phyloP scores from a whole-genome alignment of 352 stramenopile species.

The Phytophthora sp. region DNA sequence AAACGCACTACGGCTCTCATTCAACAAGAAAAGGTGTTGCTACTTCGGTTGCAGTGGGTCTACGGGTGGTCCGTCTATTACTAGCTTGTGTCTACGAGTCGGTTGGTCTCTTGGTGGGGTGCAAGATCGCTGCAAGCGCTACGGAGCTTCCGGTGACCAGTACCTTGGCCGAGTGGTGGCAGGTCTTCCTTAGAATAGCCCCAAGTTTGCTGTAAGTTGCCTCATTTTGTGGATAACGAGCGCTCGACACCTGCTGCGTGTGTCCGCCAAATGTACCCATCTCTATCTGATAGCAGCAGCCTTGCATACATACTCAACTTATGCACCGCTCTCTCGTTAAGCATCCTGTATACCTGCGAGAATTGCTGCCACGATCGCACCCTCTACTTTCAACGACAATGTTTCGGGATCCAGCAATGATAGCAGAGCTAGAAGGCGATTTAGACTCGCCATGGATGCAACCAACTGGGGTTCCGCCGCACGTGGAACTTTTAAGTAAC shows the following conservation, averaged over 20 bases:
- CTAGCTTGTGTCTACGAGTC: neutral
- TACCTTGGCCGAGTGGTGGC: neutral
- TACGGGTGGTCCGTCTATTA: neutral
- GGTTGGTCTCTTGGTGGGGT: neutral
- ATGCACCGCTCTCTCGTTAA: slow-evolving; percentile 9
- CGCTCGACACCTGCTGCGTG: neutral
- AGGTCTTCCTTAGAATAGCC: neutral
- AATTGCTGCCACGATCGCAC: slow-evolving; percentile 4
- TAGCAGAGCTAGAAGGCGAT: neutral
- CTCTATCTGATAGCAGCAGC: neutral
- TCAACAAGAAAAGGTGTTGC: neutral
- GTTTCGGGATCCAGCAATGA: neutral
- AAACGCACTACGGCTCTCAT: neutral
- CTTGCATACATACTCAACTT: slow-evolving; percentile 7
- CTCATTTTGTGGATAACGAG: neutral
- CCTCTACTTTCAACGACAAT: slow-evolving; percentile 4
- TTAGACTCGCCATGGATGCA: neutral
- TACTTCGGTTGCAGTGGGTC: neutral
- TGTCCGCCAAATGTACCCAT: neutral
- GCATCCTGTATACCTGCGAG: neutral
- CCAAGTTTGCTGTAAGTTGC: neutral
- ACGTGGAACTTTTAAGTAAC: slow-evolving; percentile 18
- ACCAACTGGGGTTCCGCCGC: slow-evolving; percentile 4
- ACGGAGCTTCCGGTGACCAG: neutral
- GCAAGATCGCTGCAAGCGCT: neutral